A percentile compares a stretch with the other conserved stretches of the same genome.
phyloP scores from a whole-genome alignment of 768 basidiomycete genomes.

The Lentinus tigrinus region DNA sequence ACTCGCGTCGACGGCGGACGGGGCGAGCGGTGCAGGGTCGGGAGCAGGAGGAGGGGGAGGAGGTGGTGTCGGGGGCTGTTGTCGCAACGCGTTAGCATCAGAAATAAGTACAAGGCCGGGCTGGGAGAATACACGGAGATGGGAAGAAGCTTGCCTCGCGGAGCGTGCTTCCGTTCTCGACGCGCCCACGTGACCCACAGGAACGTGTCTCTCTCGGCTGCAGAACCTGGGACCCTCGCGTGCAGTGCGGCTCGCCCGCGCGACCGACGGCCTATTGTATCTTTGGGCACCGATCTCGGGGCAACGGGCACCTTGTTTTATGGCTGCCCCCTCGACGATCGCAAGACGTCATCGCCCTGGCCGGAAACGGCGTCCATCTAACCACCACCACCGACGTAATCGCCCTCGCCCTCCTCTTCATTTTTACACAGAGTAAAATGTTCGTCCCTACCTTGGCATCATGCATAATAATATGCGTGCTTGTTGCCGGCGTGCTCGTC shows the following conservation, averaged over 20 bases:
- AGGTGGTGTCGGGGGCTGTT: constrained; percentile 7
- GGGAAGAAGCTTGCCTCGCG: constrained; percentile 12
- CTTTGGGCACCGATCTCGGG: background rate
- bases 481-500: background rate
- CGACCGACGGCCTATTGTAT: background rate
- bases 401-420: background rate
- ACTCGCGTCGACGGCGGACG: background rate
- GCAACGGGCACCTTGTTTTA: background rate
- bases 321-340: constrained; percentile 1
- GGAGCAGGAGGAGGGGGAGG: background rate
- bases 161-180: constrained; percentile 12
- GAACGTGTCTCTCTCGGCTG: background rate
- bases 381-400: constrained; percentile 9
- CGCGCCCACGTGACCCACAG: constrained; percentile 19
- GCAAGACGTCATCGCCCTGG: constrained; percentile 9
- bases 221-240: no score
- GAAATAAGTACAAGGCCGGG: constrained; percentile 6
- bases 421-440: background rate
- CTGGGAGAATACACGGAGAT: constrained; percentile 13
- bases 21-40: background rate
- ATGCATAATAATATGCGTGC: background rate
- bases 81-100: constrained; percentile 5
- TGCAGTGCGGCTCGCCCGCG: no score
- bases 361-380: background rate
- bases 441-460: constrained; percentile 8